These are phyloP conservation scores for Tetracentron sinense DNA, from an alignment of 164 flowering plant species.

Conservation along the genomic window DNA sequence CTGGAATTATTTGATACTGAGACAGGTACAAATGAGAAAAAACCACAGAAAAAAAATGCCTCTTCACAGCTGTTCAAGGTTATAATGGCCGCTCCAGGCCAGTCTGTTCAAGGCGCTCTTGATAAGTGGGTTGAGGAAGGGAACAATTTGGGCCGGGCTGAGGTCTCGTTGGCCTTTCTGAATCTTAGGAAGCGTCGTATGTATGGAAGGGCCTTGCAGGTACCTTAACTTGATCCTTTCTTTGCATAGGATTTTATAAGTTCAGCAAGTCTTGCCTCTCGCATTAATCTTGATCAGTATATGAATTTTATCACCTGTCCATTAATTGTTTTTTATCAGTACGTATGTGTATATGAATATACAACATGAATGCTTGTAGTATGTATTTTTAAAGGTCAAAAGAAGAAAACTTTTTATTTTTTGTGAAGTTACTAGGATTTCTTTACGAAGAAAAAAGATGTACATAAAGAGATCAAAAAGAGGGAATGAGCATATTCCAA, in stretches of 20 bases:
- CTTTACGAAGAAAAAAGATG: too few species aligned
- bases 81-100: neutral
- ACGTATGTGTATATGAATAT: too few species aligned
- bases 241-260: neutral
- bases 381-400: too few species aligned
- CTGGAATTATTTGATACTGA: neutral
- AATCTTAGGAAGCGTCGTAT: slow-evolving; percentile 5
- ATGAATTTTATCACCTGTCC: neutral
- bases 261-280: too few species aligned
- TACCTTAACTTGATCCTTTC: neutral
- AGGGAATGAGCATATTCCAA: too few species aligned
- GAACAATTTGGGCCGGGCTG: slow-evolving; percentile 4
- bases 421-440: too few species aligned
- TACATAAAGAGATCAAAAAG: too few species aligned
- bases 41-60: neutral
- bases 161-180: neutral
- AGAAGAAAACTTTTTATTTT: too few species aligned
- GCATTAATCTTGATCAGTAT: neutral
- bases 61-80: neutral
- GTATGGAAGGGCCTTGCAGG: slow-evolving; percentile 12
- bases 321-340: too few species aligned
- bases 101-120: slow-evolving; percentile 1
- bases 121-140: slow-evolving; percentile 12
- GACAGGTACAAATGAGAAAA: neutral
- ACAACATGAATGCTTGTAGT: too few species aligned